phyloP scores from a whole-genome alignment of 2,329 filamentous ascomycete genomes.

The Colletotrichum navitas region DNA sequence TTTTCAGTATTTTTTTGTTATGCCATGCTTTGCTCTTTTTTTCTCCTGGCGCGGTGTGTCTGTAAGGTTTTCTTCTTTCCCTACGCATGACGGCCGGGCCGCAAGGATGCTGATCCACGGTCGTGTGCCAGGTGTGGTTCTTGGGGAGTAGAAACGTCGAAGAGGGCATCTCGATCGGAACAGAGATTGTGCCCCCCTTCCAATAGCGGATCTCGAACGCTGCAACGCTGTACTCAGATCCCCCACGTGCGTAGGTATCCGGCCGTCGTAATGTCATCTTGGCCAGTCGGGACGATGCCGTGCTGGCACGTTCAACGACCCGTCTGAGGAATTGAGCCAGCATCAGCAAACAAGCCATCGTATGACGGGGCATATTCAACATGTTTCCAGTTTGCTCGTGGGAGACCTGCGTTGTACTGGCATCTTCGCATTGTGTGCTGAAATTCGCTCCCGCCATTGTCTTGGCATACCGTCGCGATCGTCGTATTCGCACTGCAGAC shows the following conservation, averaged over 20 bases:
- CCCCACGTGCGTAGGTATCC: background rate
- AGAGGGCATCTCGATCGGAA: background rate
- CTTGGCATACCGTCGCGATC: background rate
- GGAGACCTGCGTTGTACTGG: background rate
- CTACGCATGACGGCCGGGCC: too few relatives aligned
- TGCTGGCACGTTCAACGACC: background rate
- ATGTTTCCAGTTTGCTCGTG: background rate
- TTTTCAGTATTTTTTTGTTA: too few relatives aligned
- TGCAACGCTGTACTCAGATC: background rate
- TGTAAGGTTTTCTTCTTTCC: too few relatives aligned
- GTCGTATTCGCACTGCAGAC: background rate
- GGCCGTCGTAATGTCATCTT: background rate
- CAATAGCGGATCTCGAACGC: background rate
- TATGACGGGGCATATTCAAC: background rate
- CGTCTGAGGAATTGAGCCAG: background rate
- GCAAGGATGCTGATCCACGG: conserved; percentile 3
- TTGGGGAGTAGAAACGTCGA: background rate
- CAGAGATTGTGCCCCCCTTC: too few relatives aligned
- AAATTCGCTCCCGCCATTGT: background rate
- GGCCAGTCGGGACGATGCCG: background rate
- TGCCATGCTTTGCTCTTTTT: background rate
- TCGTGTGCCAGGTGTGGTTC: background rate
- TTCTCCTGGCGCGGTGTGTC: too few relatives aligned
- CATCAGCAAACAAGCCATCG: background rate
- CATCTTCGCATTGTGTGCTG: background rate